These are phyloP conservation scores for Fusarium chlamydosporum DNA, from an alignment of 2,329 filamentous ascomycete genomes.

Conservation along the genomic window DNA sequence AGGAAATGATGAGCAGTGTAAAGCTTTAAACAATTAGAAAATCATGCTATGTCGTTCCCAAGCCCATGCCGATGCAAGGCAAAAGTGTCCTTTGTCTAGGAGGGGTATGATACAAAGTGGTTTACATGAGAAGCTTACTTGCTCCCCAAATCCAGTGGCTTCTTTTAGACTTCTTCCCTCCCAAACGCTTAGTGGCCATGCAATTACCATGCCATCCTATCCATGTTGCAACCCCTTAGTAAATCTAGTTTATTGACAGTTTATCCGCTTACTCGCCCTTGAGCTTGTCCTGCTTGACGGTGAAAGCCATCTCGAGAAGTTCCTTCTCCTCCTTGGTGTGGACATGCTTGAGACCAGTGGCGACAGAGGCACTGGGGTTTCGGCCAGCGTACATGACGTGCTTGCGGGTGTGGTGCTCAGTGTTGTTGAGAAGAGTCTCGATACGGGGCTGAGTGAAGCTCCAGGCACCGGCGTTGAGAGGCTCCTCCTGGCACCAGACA, in stretches of 20 bases:
- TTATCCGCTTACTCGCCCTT: slow-evolving; percentile 70
- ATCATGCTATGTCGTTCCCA: slow-evolving; percentile 48
- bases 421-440: slow-evolving; percentile 95
- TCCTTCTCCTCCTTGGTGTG: slow-evolving; percentile 96
- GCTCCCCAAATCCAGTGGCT: slow-evolving; percentile 46
- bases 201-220: slow-evolving; percentile 35
- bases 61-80: slow-evolving; percentile 46
- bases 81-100: slow-evolving; percentile 50
- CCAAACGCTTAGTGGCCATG: slow-evolving; percentile 44
- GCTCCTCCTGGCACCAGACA: slow-evolving; percentile 98
- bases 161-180: slow-evolving; percentile 42
- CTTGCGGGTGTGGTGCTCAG: slow-evolving; percentile 91
- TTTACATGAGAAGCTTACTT: slow-evolving; percentile 52
- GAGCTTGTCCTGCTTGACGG: slow-evolving; percentile 76
- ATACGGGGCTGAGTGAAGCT: slow-evolving; percentile 97
- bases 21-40: slow-evolving; percentile 40
- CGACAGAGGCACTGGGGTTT: slow-evolving; percentile 92
- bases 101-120: slow-evolving; percentile 54
- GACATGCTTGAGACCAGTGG: slow-evolving; percentile 88
- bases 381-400: slow-evolving; percentile 98
- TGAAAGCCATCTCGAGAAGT: slow-evolving; percentile 76
- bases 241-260: slow-evolving; percentile 13
- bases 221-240: slow-evolving; percentile 28
- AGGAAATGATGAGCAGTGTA: slow-evolving; percentile 15
- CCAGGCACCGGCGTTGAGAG: slow-evolving; percentile 97